Conservation (phyloP, 1,284 basidiomycete species). For the Tetrapyrgos nigripes region DNA sequence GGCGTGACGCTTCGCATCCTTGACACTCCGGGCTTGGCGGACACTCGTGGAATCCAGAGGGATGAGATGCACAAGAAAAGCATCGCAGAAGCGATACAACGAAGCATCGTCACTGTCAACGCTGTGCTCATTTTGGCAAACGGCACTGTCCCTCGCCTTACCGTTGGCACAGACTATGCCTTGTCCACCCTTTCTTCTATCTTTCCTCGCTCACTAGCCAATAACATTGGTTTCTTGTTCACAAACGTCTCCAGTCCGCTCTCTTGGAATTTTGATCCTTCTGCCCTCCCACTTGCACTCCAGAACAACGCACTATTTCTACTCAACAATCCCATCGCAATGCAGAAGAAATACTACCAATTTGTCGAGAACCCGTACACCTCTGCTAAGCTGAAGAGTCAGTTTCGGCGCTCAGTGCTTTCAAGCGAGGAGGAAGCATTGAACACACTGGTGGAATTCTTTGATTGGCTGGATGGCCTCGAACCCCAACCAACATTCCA, state of each 20-base stretch:
- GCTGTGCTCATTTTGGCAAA: constrained; percentile 33
- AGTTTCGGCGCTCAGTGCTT: not conserved
- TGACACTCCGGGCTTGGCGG: constrained; percentile 2
- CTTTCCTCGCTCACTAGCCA: constrained; percentile 29
- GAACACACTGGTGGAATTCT: constrained; percentile 13
- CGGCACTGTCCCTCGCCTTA: constrained; percentile 29
- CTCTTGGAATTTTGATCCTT: constrained; percentile 28
- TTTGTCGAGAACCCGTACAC: not conserved
- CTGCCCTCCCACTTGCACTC: constrained; percentile 12
- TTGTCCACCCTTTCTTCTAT: constrained; percentile 29
- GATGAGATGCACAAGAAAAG: constrained; percentile 5
- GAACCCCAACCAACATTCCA: constrained; percentile 17
- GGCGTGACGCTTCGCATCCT: constrained; percentile 11
- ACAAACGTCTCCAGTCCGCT: constrained; percentile 29
- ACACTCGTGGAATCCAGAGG: constrained; percentile 3
- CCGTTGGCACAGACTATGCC: constrained; percentile 30
- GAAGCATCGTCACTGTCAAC: constrained; percentile 18
- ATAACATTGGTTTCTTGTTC: constrained; percentile 36
- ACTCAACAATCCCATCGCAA: constrained; percentile 19
- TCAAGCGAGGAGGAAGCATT: constrained; percentile 13
- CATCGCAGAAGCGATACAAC: constrained; percentile 9
- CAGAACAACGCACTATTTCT: constrained; percentile 5
- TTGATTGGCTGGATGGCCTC: constrained; percentile 21
- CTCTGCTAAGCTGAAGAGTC: not conserved
- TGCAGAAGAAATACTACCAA: constrained; percentile 12